These are phyloP conservation scores for Vitis rupestris DNA, from an alignment of 164 flowering plant genomes.

Conservation along the genomic window DNA sequence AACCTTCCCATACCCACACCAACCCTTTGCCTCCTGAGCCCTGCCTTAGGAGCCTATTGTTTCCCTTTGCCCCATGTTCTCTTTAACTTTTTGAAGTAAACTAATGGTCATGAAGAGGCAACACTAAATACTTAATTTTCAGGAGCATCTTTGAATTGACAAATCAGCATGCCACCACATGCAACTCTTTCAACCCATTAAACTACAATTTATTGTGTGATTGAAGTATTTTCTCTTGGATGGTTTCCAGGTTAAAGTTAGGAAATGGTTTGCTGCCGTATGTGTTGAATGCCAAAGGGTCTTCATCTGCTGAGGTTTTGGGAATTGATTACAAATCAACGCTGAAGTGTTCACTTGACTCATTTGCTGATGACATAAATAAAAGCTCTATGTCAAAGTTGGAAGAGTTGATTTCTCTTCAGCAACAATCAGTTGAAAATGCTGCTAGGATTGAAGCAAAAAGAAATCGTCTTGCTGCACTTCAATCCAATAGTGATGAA, in stretches of 20 bases:
- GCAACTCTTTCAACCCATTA: background rate
- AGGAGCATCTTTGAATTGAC: too few species aligned
- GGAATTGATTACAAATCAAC: conserved; percentile 76
- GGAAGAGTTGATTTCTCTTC: conserved; percentile 45
- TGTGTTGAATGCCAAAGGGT: conserved; percentile 56
- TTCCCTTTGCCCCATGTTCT: too few species aligned
- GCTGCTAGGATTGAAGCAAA: conserved; percentile 54
- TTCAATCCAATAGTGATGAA: conserved; percentile 58
- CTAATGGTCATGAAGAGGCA: too few species aligned
- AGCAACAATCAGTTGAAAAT: conserved; percentile 53
- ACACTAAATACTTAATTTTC: too few species aligned
- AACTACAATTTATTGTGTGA: background rate
- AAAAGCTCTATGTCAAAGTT: conserved; percentile 22
- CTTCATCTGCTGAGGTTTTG: conserved; percentile 62
- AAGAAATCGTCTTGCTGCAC: conserved; percentile 37
- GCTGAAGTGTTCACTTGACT: conserved; percentile 58
- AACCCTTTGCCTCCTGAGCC: too few species aligned
- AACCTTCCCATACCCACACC: too few species aligned
- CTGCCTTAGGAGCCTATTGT: too few species aligned
- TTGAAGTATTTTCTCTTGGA: background rate
- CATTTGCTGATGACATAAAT: conserved; percentile 29
- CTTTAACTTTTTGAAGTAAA: too few species aligned
- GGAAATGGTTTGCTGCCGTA: conserved; percentile 61
- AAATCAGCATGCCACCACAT: too few species aligned
- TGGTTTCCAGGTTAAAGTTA: conserved; percentile 65